Evolutionary conservation across 192 early-diverging fungal species (phyloP), one percentile per base, ranked within the genome.

Genomic region (Neocallimastix lanati): DNA sequence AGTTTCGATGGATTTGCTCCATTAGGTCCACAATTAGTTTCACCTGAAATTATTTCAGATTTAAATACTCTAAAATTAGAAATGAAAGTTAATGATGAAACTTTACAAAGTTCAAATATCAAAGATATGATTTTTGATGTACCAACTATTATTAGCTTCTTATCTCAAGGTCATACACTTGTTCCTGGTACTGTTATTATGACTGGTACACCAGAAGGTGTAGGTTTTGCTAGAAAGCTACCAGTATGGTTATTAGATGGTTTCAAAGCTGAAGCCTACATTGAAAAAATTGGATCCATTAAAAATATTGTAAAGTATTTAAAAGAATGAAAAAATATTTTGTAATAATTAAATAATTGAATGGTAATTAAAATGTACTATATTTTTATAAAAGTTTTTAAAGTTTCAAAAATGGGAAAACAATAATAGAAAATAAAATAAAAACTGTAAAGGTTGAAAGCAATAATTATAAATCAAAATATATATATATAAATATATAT

Each of bases 1-100:
- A 85, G 87, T 15, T 91, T 91, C 83, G 90, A 91, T 78, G 88
- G 86, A 28, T 91, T 89, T 80, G 85, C 85, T 13, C 90, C 90
- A 33, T 76, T 91, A 21, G 90, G 90, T 16, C 90, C 90, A 28
- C 78, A 81, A 28, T 78, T 91, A 29, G 90, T 90, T n/a, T 88
- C 89, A 2, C 79, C 85, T 13, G 81, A 79, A 2, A n/a, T 87
- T 27, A 84, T 90, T 50, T 82, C 83, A 28, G 79, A 87, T 58
- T 86, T 88, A 29, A 87, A 90, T 76, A 82, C 81, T 14, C 82
- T 91, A n/a, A 33, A 79, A 25, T 84, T 91, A 38, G 79, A 79
- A 25, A 84, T 86, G 21, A 84, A 79, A 7, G 37, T 88, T 77
- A 90, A 89, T 77, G 85, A 81, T 18, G 79, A 83, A 67, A 37